phyloP scores from a whole-genome alignment of 257 asterid genomes.

The Misopates orontium region DNA sequence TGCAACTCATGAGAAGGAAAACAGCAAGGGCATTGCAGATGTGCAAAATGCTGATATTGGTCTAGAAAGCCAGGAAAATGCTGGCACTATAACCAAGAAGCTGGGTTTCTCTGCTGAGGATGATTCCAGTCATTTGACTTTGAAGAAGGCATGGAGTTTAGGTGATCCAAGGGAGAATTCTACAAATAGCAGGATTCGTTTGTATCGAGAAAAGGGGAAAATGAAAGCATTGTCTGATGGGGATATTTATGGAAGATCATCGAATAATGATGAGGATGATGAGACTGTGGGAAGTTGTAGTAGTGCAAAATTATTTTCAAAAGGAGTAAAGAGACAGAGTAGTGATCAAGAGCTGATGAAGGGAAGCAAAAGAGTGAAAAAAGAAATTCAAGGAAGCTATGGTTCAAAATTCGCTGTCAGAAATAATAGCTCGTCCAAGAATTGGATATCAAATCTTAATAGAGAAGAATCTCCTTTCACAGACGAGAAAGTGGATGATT shows the following conservation, averaged over 20 bases:
- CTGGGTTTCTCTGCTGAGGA: slow-evolving; percentile 52
- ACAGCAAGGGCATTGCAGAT: slow-evolving; percentile 15
- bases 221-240: slow-evolving; percentile 48
- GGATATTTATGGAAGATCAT: slow-evolving; percentile 26
- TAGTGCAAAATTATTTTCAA: slow-evolving; percentile 40
- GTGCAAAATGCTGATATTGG: slow-evolving; percentile 23
- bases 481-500: slow-evolving; percentile 24
- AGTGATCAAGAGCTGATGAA: slow-evolving; percentile 26
- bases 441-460: slow-evolving; percentile 69
- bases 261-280: slow-evolving; percentile 26
- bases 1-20: slow-evolving; percentile 21
- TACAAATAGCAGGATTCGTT: slow-evolving; percentile 26
- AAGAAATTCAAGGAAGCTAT: slow-evolving; percentile 27
- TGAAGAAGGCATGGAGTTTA: slow-evolving; percentile 22
- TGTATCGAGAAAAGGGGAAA: slow-evolving; percentile 45
- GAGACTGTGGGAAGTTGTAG: slow-evolving; percentile 74
- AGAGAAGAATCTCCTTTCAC: slow-evolving; percentile 29
- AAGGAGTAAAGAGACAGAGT: slow-evolving; percentile 37
- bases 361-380: slow-evolving; percentile 57
- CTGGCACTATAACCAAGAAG: slow-evolving; percentile 34
- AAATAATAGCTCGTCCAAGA: slow-evolving; percentile 58
- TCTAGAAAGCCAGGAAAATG: slow-evolving; percentile 29
- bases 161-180: slow-evolving; percentile 24
- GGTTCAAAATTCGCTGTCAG: slow-evolving; percentile 30
- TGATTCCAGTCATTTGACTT: slow-evolving; percentile 24